Percentiles rank a stretch among this genome's conserved stretches.
Conservation (phyloP, 371 early-diverging fungal species). For the Nosema granulosis region DNA sequence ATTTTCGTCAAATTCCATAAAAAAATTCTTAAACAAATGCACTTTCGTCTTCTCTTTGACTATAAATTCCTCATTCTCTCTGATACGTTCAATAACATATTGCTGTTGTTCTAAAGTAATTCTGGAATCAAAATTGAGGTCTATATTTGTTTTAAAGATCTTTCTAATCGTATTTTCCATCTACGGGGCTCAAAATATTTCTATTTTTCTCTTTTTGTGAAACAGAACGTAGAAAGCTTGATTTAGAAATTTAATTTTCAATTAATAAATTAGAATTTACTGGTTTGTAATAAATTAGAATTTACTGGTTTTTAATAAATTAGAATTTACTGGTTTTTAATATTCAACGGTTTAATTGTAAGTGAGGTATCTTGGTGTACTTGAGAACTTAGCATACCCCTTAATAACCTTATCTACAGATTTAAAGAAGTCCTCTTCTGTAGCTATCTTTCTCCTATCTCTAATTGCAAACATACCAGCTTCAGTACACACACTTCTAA, state of each 20-base stretch:
- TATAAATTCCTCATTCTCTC: constrained; percentile 4
- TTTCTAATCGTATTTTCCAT: constrained; percentile 4
- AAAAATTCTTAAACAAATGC: background rate
- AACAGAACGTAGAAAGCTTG: no score
- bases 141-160: constrained; percentile 8
- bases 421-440: constrained; percentile 97
- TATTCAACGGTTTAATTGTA: constrained; percentile 65
- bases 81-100: background rate
- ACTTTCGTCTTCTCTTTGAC: background rate
- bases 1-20: background rate
- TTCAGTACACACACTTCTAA: constrained; percentile 96
- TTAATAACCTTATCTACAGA: constrained; percentile 99
- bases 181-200: constrained; percentile 8
- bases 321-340: background rate
- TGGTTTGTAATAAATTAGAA: background rate
- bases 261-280: background rate
- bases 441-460: constrained; percentile 92
- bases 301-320: background rate
- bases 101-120: constrained; percentile 2
- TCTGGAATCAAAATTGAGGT: constrained; percentile 6
- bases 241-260: no score
- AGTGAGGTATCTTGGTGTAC: constrained; percentile 77
- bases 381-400: constrained; percentile 89
- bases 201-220: constrained; percentile 5
- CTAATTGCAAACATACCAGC: constrained; percentile 99